Conservation (phyloP, 2,329 filamentous ascomycete genomes). For the Verticillium dahliae region DNA sequence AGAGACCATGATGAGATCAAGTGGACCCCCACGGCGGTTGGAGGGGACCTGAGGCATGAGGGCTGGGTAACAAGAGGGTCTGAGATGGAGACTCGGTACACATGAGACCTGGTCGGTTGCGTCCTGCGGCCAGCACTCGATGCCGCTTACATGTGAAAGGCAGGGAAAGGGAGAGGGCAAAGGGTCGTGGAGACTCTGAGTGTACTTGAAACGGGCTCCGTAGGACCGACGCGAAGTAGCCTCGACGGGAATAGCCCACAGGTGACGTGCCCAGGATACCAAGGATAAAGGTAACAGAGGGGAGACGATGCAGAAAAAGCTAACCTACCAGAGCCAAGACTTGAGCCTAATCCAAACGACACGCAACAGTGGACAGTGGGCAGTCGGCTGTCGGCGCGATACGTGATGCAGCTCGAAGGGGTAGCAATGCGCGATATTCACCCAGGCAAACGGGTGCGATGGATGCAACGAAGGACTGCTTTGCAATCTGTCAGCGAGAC, state of each 20-base stretch:
- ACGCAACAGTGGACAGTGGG: background rate
- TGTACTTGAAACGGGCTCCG: background rate
- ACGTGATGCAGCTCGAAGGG: background rate
- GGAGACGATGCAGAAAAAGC: background rate
- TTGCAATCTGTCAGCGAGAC: background rate
- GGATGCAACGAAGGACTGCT: background rate
- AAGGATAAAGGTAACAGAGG: background rate
- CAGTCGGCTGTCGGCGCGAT: background rate
- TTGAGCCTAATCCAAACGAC: background rate
- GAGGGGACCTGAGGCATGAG: background rate
- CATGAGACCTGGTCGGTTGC: background rate
- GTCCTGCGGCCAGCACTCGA: background rate
- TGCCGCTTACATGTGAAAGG: background rate
- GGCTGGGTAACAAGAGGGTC: background rate
- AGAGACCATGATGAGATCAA: slow-evolving; percentile 8
- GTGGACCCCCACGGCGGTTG: slow-evolving; percentile 9
- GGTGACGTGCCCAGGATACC: background rate
- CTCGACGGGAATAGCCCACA: background rate
- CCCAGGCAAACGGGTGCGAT: background rate
- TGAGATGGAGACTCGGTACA: background rate
- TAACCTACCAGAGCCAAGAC: background rate
- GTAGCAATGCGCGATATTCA: background rate
- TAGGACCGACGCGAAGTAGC: background rate
- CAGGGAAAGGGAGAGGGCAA: background rate
- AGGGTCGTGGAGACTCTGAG: background rate